These are phyloP conservation scores for Fragaria nilgerrensis DNA, from an alignment of 306 rosid species.

Conservation along the genomic window DNA sequence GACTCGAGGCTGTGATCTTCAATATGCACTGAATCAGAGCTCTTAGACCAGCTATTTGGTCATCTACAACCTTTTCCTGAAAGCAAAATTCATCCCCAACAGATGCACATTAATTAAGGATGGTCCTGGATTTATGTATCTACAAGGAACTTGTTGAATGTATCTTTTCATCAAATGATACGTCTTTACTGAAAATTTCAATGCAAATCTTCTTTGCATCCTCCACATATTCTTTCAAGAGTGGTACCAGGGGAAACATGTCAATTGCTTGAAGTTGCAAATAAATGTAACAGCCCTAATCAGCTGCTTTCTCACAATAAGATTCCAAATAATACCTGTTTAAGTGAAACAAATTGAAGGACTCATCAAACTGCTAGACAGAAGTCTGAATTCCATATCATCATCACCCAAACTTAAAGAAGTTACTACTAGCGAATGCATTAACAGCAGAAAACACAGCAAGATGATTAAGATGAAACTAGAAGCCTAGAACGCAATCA, in stretches of 20 bases:
- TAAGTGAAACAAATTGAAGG: conserved; percentile 1
- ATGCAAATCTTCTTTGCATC: neutral
- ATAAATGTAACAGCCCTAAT: conserved; percentile 54
- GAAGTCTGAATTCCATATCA: neutral
- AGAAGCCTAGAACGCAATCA: too few relatives aligned
- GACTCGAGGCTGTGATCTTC: conserved; percentile 44
- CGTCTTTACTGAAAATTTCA: neutral
- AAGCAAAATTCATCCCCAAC: neutral
- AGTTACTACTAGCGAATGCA: neutral
- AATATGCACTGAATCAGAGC: conserved; percentile 39
- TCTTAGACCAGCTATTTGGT: conserved; percentile 37
- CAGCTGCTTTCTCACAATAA: conserved; percentile 35
- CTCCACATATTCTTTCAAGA: conserved; percentile 28
- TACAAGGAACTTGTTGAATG: neutral
- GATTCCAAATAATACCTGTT: conserved; percentile 45
- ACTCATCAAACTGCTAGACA: neutral
- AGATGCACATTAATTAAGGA: neutral
- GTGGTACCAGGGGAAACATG: conserved; percentile 37
- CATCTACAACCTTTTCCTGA: conserved; percentile 40
- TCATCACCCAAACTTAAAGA: conserved; percentile 7
- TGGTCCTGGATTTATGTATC: neutral
- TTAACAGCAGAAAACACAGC: too few relatives aligned
- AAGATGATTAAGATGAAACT: too few relatives aligned
- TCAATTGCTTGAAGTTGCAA: conserved; percentile 45
- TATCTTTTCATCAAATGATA: conserved; percentile 32